Evolutionary conservation across 169 alveolate genomes (phyloP), one percentile per base, ranked within the genome.

Genomic region (Theileria orientalis): DNA sequence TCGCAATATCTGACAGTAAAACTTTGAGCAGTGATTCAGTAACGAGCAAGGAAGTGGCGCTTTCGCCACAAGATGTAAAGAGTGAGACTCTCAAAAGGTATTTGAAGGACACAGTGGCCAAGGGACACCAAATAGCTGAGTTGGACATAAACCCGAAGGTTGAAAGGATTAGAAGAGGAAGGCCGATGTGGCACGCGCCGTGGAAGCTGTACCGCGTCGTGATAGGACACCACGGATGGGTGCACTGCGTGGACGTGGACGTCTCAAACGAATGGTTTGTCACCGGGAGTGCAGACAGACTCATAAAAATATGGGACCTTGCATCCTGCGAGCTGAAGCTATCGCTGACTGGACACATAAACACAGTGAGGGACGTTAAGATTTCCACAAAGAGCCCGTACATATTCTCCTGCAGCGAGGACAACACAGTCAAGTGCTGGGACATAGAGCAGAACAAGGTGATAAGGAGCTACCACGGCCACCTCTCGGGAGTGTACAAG

Each of bases 191-290:
- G 98, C 99, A 96, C 82, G 97, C 98, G 19, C 98, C 98, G 29
- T 98, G 99, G 98, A 96, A 96, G 95, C 83, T 98, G 54, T 91
- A 92, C 87, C 85, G 98, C 76, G 98, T 98, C 52, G 95, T 96
- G 41, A 89, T 97, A 54, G 99, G 99, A 0, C 99, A 98, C 84
- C 94, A 93, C 77, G 99, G 99, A 16, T 98, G 99, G 99, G 99
- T 98, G 21, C 93, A 98, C 57, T 93, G 98, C 67, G 92, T 98
- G 42, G 97, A 96, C 21, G 97, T 97, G 23, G 99, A 98, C 74
- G 95, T 97, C 41, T 94, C 97, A 11, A 98, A 98, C 78, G 92
- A 94, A 74, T 98, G 97, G 94, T 96, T 96, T 83, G 99, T 95
- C 14, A 86, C 99, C 32, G 99, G 99, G 0, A 91, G 98, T 37